Evolutionary conservation across 2,329 filamentous ascomycete species (phyloP), one percentile per base, ranked within the genome.

Genomic region (Penicillium sp.): DNA sequence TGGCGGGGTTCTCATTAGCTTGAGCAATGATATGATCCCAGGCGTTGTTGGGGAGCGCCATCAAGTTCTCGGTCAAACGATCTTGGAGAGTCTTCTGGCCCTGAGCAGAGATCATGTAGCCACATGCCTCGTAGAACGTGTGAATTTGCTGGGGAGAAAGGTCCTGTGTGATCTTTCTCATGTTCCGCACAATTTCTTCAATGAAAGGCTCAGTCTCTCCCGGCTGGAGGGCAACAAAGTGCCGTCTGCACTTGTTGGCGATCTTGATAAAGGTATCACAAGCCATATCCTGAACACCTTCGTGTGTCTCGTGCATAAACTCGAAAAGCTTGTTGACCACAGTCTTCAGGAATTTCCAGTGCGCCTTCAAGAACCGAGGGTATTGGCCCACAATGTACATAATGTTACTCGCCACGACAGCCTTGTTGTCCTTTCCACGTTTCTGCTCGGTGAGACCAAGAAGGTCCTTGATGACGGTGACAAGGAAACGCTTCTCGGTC

Each of bases 351-450:
- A 99, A 99, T 74, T 99, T 99, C 94, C 94, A 99, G 75, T 99
- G 94, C 1, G 94, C 94, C 79, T 99, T 99, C 67, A 99, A 79
- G 79, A 99, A 99, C 18, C 94, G 90, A 36, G 94, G 94, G 71
- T 99, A 99, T 72, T 99, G 94, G 55, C 94, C 94, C 57, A 99
- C 94, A 77, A 99, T 99, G 74, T 99, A 99, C 94, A 99, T 99
- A 69, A 99, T 99, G 78, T 99, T 99, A 77, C 91, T 96, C 59
- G 94, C 94, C 39, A 99, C 94, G 9, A 99, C 94, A 11, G 94
- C 94, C 74, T 99, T 99, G 83, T 99, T 99, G 79, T 99, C 94
- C 70, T 99, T 99, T 59, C 94, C 94, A 50, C 95, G 90, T 80
- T 99, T 99, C 92, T 97, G 97, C 75, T 99, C 94, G 0, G 94